phyloP scores from a whole-genome alignment of 192 early-diverging fungal genomes.

The Entomortierella lignicola region DNA sequence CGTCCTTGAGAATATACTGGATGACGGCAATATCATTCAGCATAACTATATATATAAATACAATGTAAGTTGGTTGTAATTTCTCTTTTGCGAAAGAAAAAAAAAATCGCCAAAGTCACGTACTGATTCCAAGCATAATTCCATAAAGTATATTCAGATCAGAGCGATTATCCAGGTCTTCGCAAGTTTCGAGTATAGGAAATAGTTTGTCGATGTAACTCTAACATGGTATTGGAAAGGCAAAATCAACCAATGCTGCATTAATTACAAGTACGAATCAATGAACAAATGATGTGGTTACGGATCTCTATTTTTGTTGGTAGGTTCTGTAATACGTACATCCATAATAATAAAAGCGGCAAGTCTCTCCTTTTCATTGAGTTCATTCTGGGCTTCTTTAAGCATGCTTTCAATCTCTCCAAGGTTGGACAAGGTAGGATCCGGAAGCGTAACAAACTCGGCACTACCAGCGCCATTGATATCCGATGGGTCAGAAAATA shows the following conservation, averaged over 20 bases:
- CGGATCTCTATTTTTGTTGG: too few species aligned
- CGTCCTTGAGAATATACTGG: constrained; percentile 80
- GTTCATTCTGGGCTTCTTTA: constrained; percentile 61
- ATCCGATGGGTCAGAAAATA: constrained; percentile 48
- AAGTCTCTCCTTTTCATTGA: constrained; percentile 74
- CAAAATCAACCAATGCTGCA: background rate
- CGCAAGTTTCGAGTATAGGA: constrained; percentile 78
- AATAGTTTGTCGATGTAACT: constrained; percentile 79
- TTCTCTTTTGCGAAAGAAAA: background rate
- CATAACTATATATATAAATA: constrained; percentile 62
- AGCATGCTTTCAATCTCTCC: constrained; percentile 78
- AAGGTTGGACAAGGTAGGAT: constrained; percentile 75
- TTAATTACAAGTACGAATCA: background rate
- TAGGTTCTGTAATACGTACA: constrained; percentile 54
- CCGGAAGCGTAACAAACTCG: constrained; percentile 64
- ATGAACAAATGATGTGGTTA: background rate
- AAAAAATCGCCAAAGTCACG: constrained; percentile 15
- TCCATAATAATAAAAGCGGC: constrained; percentile 68
- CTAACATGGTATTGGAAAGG: constrained; percentile 35
- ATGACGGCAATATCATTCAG: constrained; percentile 85
- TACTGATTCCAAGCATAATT: constrained; percentile 83
- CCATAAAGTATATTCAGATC: constrained; percentile 79
- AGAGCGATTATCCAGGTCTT: constrained; percentile 82
- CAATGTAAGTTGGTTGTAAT: background rate
- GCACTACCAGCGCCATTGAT: constrained; percentile 37